phyloP scores from a whole-genome alignment of 164 flowering plant genomes.

The Saururus chinensis region DNA sequence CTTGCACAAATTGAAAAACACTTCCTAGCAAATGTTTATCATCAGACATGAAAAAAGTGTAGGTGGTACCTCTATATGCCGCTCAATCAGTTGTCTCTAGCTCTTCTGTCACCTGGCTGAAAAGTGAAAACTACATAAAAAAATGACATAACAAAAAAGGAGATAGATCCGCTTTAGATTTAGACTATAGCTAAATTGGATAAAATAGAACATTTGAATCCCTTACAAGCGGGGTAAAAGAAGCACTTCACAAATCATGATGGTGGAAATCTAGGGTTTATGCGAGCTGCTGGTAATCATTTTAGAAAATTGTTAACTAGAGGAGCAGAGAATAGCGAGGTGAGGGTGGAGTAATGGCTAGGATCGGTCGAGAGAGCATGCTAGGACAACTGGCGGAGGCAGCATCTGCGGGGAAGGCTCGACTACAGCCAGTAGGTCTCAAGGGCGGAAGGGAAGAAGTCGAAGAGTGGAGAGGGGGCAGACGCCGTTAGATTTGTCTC shows the following conservation, averaged over 20 bases:
- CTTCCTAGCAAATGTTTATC: too few relatives aligned
- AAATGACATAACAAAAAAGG: not conserved
- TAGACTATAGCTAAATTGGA: too few relatives aligned
- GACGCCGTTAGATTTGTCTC: too few relatives aligned
- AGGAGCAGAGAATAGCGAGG: too few relatives aligned
- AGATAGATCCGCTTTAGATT: not conserved
- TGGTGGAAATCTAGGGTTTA: constrained; percentile 11
- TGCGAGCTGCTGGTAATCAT: not conserved
- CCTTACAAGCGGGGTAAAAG: not conserved
- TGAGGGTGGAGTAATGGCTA: too few relatives aligned
- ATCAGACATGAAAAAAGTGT: not conserved
- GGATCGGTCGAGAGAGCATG: too few relatives aligned
- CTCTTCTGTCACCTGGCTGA: constrained; percentile 94
- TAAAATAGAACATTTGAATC: not conserved
- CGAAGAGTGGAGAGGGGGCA: not conserved
- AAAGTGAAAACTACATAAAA: constrained; percentile 70
- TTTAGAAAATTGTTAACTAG: too few relatives aligned
- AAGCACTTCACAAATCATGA: constrained; percentile 19
- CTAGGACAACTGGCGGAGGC: too few relatives aligned
- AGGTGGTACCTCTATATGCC: constrained; percentile 50
- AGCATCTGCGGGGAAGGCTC: not conserved
- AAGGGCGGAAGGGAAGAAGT: not conserved
- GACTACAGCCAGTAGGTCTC: not conserved
- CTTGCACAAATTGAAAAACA: too few relatives aligned
- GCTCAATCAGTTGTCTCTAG: constrained; percentile 86